Base-by-base conservation (phyloP, 2,329 filamentous ascomycete genomes). In the Pseudocercospora eumusae region DNA sequence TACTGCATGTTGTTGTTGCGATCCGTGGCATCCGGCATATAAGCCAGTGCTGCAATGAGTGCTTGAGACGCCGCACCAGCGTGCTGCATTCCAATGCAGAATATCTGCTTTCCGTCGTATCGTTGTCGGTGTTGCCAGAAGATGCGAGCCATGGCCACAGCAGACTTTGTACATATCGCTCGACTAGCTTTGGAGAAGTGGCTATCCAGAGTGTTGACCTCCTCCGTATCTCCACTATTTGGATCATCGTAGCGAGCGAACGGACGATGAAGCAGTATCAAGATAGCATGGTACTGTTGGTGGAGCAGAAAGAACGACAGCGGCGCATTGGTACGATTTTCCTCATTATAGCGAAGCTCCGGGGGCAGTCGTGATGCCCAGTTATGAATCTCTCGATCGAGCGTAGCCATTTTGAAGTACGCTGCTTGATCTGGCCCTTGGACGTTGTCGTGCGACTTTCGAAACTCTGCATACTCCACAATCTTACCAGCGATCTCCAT, bases 401-500 rank as follows among this genome's bases (percentile, higher is more conserved):
- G 60, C 3, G 62, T 63, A 5, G 65, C 66, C 69, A 69, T 70
- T 33, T 68, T 68, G 60, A 69, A 65, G 44, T 69, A 70, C 2
- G 69, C 68, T 23, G 68, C 62, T 52, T 70, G 69, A 28, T 70
- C 69, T 2, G 68, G 68, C 13, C 52, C 60, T 8, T 64, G 57
- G 6, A 31, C 33, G 4, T 56, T 60, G 15, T 65, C 61, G 42
- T 64, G 53, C 6, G 61, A 54, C 27, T 63, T 64, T 9, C 65
- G 61, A 55, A 69, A 68, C 33, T 70, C 66, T 8, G 68, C 61
- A 31, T 66, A 64, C 57, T 70, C 69, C 4, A 69, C 69, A 31
- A 70, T 69, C 59, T 70, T 69, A 10, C 69, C 69, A 11, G 66
- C 69, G 40, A 70, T 69, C 49, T 69, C 68, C 69, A 70, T 70